These are phyloP conservation scores for Irpex rosettiformis DNA, from an alignment of 1,284 basidiomycete species.

Conservation along the genomic window DNA sequence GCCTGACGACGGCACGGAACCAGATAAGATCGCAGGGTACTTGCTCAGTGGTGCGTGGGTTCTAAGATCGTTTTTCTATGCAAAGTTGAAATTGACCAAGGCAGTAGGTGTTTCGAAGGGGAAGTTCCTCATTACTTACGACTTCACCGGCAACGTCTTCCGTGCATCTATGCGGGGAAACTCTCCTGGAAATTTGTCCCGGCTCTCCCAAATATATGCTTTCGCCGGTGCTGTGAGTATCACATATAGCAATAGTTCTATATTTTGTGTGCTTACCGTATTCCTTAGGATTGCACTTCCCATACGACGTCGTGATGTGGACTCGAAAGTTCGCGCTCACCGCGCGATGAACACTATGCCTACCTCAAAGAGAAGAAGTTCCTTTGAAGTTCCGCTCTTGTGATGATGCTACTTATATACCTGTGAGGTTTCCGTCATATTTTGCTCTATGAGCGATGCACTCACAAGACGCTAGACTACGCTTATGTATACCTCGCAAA, in stretches of 20 bases:
- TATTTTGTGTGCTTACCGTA: no score
- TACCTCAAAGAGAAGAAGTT: conserved; percentile 33
- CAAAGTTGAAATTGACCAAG: not conserved
- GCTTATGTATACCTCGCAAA: no score
- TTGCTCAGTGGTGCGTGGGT: conserved; percentile 60
- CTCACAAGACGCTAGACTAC: not conserved
- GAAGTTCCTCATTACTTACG: conserved; percentile 74
- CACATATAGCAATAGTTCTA: no score
- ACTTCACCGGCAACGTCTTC: conserved; percentile 69
- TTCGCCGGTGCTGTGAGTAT: conserved; percentile 42
- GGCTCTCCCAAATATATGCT: conserved; percentile 50
- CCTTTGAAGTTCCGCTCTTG: not conserved
- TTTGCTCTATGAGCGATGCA: not conserved
- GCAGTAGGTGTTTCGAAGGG: conserved; percentile 66
- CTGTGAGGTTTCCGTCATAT: not conserved
- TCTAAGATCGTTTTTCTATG: not conserved
- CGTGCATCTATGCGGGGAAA: conserved; percentile 67
- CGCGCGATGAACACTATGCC: conserved; percentile 42
- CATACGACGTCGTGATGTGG: conserved; percentile 51
- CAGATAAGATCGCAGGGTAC: conserved; percentile 63
- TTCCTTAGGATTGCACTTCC: conserved; percentile 45
- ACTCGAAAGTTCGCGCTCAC: conserved; percentile 42
- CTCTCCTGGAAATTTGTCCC: conserved; percentile 58
- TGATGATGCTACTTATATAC: not conserved
- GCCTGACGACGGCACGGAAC: conserved; percentile 61